Evolutionary conservation across 2,329 filamentous ascomycete species (phyloP).

Genomic region (Rhynchosporium graminicola): DNA sequence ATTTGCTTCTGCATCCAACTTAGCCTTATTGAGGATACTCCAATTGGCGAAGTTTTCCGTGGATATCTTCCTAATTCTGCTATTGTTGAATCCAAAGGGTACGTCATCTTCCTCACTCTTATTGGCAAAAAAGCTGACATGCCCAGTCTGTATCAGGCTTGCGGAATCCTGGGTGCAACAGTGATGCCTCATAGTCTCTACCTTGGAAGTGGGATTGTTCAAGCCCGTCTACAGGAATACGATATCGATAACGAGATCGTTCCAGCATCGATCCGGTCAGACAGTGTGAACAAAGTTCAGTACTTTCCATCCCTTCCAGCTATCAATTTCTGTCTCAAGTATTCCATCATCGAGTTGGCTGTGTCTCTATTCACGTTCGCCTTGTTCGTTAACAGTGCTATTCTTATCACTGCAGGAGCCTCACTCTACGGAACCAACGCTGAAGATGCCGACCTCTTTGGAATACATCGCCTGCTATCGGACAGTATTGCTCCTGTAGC

Average conservation of each 20-base stretch:
- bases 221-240: conserved; percentile 65
- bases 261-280: conserved; percentile 38
- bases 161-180: conserved; percentile 75
- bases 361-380: conserved; percentile 80
- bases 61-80: conserved; percentile 65
- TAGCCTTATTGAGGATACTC: conserved; percentile 58
- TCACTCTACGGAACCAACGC: conserved; percentile 68
- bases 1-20: conserved; percentile 72
- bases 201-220: conserved; percentile 68
- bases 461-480: conserved; percentile 73
- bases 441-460: conserved; percentile 74
- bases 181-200: conserved; percentile 72
- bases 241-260: conserved; percentile 57
- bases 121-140: conserved; percentile 27
- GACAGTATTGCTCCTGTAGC: conserved; percentile 70
- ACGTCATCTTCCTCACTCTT: conserved; percentile 4
- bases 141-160: conserved; percentile 62
- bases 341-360: conserved; percentile 69
- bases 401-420: conserved; percentile 79
- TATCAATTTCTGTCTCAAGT: conserved; percentile 73
- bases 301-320: conserved; percentile 73
- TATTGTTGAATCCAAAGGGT: conserved; percentile 58
- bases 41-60: conserved; percentile 59
- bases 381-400: conserved; percentile 80
- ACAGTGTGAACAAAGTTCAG: conserved; percentile 47